phyloP scores from a whole-genome alignment of 257 asterid species.

The Craterostigma plantagineum region DNA sequence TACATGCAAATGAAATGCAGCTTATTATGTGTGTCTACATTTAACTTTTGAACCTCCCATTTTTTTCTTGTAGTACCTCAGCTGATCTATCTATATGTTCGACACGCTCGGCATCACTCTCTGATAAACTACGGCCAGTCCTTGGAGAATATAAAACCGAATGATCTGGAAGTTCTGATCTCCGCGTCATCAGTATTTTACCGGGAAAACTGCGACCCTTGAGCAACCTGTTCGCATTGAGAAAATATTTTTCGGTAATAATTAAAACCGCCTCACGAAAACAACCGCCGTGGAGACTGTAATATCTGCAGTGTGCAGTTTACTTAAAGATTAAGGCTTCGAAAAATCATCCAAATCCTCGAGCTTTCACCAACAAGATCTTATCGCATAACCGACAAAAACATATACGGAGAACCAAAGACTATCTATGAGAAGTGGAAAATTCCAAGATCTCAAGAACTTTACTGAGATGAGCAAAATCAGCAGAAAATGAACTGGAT shows the following conservation, averaged over 20 bases:
- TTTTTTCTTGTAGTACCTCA: too few species aligned
- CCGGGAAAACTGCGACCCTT: conserved; percentile 99
- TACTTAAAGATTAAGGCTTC: background rate
- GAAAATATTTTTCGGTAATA: conserved; percentile 1
- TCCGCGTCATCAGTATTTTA: conserved; percentile 59
- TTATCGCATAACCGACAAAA: too few species aligned
- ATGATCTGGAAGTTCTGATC: conserved; percentile 48
- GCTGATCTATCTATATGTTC: conserved; percentile 26
- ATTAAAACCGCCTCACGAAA: too few species aligned
- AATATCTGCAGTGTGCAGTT: conserved; percentile 7
- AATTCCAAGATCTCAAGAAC: too few species aligned
- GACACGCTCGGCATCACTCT: conserved; percentile 24
- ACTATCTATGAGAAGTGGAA: too few species aligned
- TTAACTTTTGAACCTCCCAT: too few species aligned
- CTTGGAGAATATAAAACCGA: conserved; percentile 42
- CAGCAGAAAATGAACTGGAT: too few species aligned
- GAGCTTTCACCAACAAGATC: background rate
- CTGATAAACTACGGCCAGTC: conserved; percentile 26
- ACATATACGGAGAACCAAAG: too few species aligned
- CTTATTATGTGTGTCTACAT: too few species aligned
- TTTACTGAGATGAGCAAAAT: too few species aligned
- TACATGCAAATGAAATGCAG: too few species aligned
- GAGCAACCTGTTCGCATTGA: conserved; percentile 40
- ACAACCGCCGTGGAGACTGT: background rate
- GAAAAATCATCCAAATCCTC: background rate